Evolutionary conservation across 202 grass and related monocot genomes (phyloP).

Genomic region (Eragrostis tef): DNA sequence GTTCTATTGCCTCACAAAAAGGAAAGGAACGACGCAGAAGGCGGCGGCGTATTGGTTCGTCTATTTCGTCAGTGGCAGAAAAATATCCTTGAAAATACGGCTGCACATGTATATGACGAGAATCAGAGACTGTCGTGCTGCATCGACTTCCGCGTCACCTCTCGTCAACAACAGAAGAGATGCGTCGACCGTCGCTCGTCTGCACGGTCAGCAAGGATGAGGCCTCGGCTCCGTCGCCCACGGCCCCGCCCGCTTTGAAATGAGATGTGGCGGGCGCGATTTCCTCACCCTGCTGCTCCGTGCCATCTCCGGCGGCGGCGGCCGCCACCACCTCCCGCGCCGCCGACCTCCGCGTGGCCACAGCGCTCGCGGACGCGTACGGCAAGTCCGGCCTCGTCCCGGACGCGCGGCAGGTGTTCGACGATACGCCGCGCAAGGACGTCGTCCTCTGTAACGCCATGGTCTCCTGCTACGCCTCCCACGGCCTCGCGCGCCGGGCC

Average conservation of each 20-base stretch:
- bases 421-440: conserved; percentile 53
- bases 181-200: neutral
- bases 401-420: conserved; percentile 60
- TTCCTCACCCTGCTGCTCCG: conserved; percentile 32
- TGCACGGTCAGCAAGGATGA: neutral
- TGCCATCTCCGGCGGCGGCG: neutral
- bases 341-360: conserved; percentile 37
- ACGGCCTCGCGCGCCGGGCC: conserved; percentile 53
- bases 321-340: neutral
- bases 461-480: conserved; percentile 62
- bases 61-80: too few relatives aligned
- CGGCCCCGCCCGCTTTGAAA: neutral
- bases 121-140: too few relatives aligned
- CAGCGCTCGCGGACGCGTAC: conserved; percentile 58
- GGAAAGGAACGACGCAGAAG: too few relatives aligned
- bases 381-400: conserved; percentile 38
- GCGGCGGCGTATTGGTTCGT: too few relatives aligned
- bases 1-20: too few relatives aligned
- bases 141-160: too few relatives aligned
- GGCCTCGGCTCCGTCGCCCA: too few relatives aligned
- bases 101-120: too few relatives aligned
- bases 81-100: too few relatives aligned
- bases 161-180: too few relatives aligned
- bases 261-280: conserved; percentile 34
- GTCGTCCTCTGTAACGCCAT: conserved; percentile 65